Base-by-base conservation (phyloP, 2,329 filamentous ascomycete species). In the Lasiodiplodia theobromae region DNA sequence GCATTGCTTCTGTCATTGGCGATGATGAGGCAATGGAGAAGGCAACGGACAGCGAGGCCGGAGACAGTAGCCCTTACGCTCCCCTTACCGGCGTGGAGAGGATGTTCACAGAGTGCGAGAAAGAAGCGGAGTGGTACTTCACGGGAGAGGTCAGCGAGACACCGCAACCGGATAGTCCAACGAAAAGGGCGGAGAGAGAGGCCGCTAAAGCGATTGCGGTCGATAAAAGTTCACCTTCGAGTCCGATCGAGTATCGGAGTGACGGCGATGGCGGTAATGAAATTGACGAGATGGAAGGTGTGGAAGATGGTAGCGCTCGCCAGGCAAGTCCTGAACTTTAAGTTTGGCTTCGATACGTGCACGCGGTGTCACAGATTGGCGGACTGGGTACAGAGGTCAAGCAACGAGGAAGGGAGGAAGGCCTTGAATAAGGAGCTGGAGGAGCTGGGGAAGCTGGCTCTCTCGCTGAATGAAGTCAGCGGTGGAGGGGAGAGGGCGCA, bases 321-420 rank as follows among this genome's bases (percentile, higher is more conserved):
- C 44, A 64, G 60, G 60, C 60, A 64, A 64, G 60, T 53, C 60
- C 31, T 52, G 60, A 64, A 25, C 60, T 64, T 18, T 64, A 47
- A 64, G 18, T 47, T 21, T 47, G 44, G 6, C 44, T 47, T 21
- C 1, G 2, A n/a, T 10, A 6, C 44, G n/a, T 6, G 11, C 18
- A 21, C 44, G n/a, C 38, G 38, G 16, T 47, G 16, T 47, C 7
- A 47, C 44, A 21, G 44, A 12, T 47, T 47, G 44, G 44, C 10
- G 44, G 18, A 21, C 3, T 47, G n/a, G 44, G 8, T 47, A n/a
- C 18, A 21, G 44, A 21, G n/a, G 3, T 3, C 8, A 10, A 21
- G 18, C 4, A 11, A 21, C 18, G 18, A 47, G 16, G 40, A 18
- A 21, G 44, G 8, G 7, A 8, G 40, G n/a, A 47, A 8, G 18